Conservation (phyloP, 176 grass and related monocot species). For the Tuctoria greenei region DNA sequence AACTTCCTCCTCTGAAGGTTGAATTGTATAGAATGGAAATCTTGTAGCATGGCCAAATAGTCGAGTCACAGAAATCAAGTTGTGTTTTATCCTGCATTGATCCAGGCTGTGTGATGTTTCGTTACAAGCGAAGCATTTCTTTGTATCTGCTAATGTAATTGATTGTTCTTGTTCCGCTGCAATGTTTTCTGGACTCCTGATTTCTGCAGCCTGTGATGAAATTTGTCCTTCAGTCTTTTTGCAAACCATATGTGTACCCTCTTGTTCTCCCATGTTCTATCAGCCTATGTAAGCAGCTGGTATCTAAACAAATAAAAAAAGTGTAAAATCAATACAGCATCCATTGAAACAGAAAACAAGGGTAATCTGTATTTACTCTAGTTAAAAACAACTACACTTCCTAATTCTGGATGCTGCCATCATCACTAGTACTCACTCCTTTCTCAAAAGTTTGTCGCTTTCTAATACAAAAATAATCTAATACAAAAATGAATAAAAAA, state of each 20-base stretch:
- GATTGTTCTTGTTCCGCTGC: neutral
- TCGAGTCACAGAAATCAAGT: too few relatives aligned
- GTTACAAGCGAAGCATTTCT: constrained; percentile 41
- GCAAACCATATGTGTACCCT: neutral
- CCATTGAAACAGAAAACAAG: constrained; percentile 10
- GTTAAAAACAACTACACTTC: neutral
- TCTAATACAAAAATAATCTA: too few relatives aligned
- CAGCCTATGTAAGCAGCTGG: constrained; percentile 23
- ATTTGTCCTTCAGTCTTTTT: neutral
- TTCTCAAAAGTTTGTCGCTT: too few relatives aligned
- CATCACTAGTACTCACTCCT: neutral
- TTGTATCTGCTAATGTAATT: neutral
- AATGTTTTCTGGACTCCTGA: neutral
- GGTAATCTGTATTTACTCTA: neutral
- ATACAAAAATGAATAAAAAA: too few relatives aligned
- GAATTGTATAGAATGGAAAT: too few relatives aligned
- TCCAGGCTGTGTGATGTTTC: constrained; percentile 38
- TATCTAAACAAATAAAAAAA: neutral
- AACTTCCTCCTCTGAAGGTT: too few relatives aligned
- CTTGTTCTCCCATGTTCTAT: neutral
- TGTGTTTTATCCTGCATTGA: constrained; percentile 31
- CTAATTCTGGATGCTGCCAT: neutral
- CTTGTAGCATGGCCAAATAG: too few relatives aligned
- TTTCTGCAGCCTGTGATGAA: constrained; percentile 16
- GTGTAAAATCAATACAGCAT: neutral